Conservation (phyloP, 345 rosid genomes). For the Tarenaya hassleriana region DNA sequence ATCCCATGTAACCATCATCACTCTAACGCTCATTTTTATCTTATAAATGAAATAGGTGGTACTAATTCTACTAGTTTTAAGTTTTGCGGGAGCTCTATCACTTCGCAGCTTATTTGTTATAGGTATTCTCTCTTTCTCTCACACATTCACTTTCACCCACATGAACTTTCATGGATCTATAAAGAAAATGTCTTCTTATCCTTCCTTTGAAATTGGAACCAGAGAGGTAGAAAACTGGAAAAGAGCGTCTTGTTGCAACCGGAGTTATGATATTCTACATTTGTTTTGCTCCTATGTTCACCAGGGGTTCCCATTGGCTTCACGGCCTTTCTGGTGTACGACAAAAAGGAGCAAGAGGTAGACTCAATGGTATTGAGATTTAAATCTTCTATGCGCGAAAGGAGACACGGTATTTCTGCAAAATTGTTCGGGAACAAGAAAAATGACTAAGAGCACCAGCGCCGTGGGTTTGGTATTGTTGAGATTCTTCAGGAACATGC, state of each 20-base stretch:
- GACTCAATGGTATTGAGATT: slow-evolving; percentile 40
- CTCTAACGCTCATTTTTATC: slow-evolving; percentile 15
- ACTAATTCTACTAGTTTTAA: slow-evolving; percentile 39
- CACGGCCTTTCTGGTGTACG: slow-evolving; percentile 45
- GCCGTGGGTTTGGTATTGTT: too few relatives aligned
- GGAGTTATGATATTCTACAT: too few relatives aligned
- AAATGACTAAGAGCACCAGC: slow-evolving; percentile 42
- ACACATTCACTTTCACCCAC: slow-evolving; percentile 8
- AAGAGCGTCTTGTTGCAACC: too few relatives aligned
- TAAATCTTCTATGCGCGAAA: slow-evolving; percentile 38
- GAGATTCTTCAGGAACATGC: too few relatives aligned
- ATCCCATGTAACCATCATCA: background rate
- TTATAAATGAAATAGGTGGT: slow-evolving; percentile 48
- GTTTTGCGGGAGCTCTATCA: slow-evolving; percentile 59
- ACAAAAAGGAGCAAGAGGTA: slow-evolving; percentile 60
- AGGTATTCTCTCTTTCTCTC: slow-evolving; percentile 47
- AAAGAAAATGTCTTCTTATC: too few relatives aligned
- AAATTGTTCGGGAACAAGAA: slow-evolving; percentile 40
- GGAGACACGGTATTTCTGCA: slow-evolving; percentile 38
- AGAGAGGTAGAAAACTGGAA: too few relatives aligned
- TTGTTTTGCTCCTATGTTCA: slow-evolving; percentile 9
- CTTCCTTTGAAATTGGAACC: too few relatives aligned
- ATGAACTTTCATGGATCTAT: background rate
- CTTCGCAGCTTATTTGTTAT: slow-evolving; percentile 48
- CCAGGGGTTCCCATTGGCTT: slow-evolving; percentile 67